Conservation (phyloP, 2,329 filamentous ascomycete species). For the Hansfordia pulvinata region DNA sequence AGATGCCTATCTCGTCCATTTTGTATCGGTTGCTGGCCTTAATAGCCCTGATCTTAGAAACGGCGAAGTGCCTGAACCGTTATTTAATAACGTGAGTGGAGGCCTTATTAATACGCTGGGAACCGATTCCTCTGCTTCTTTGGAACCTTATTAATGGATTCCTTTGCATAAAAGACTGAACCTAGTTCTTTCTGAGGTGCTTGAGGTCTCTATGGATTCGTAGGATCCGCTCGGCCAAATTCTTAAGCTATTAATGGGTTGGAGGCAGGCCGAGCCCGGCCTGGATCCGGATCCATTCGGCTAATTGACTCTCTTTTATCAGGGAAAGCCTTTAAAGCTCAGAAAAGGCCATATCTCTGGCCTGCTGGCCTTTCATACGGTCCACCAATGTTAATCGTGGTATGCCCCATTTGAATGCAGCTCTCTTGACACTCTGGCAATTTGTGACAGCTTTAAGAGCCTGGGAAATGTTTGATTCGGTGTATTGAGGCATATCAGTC, state of each 20-base stretch:
- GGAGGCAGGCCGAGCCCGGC: background rate
- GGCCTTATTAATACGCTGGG: background rate
- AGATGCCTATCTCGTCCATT: constrained; percentile 1
- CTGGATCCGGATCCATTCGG: background rate
- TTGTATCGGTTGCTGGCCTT: constrained; percentile 1
- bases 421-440: no score
- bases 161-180: background rate
- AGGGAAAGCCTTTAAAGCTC: background rate
- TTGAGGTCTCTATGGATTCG: background rate
- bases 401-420: constrained; percentile 1
- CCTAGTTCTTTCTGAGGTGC: background rate
- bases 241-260: background rate
- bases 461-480: no score
- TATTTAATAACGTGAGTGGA: background rate
- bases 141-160: background rate
- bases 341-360: background rate
- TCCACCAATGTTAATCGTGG: background rate
- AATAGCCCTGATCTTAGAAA: no score
- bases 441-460: no score
- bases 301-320: background rate
- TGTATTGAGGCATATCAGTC: no score
- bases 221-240: no score
- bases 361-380: background rate
- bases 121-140: background rate
- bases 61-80: no score